Percentiles rank a stretch among this genome's conserved stretches.
Evolutionary conservation across 1,284 basidiomycete genomes (phyloP).

Genomic region (Sporisorium reilianum): DNA sequence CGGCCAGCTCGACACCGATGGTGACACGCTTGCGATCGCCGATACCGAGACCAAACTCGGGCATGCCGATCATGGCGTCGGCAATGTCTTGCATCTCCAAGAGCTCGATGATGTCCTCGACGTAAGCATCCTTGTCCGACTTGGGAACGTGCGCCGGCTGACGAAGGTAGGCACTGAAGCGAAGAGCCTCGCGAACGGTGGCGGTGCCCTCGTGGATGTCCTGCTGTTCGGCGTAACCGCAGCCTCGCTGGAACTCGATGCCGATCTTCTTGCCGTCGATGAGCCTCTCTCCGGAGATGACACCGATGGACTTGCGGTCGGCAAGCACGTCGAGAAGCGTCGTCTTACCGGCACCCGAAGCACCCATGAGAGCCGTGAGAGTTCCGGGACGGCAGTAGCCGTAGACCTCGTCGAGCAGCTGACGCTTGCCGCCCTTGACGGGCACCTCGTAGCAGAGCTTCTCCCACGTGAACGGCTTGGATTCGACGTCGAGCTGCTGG

Average conservation of each 20-base stretch:
- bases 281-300: conserved; percentile 82
- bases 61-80: conserved; percentile 77
- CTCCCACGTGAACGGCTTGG: conserved; percentile 71
- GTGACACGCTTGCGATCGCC: conserved; percentile 79
- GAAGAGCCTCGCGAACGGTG: conserved; percentile 83
- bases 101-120: conserved; percentile 82
- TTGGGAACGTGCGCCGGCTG: conserved; percentile 78
- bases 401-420: conserved; percentile 81
- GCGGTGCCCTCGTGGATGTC: conserved; percentile 85
- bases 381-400: conserved; percentile 84
- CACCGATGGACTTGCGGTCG: conserved; percentile 79
- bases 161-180: conserved; percentile 83
- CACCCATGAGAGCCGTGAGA: conserved; percentile 79
- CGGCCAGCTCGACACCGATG: conserved; percentile 68
- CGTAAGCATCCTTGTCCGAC: conserved; percentile 83
- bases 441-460: conserved; percentile 71
- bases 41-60: conserved; percentile 73
- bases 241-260: conserved; percentile 78
- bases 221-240: conserved; percentile 80
- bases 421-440: conserved; percentile 74
- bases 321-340: conserved; percentile 83
- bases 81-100: conserved; percentile 80
- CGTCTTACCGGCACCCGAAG: conserved; percentile 77
- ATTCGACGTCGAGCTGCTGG: conserved; percentile 45
- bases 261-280: conserved; percentile 82